These are phyloP conservation scores for Schwanniomyces pseudopolymorphus DNA, from an alignment of 805 yeast genomes.

Conservation along the genomic window DNA sequence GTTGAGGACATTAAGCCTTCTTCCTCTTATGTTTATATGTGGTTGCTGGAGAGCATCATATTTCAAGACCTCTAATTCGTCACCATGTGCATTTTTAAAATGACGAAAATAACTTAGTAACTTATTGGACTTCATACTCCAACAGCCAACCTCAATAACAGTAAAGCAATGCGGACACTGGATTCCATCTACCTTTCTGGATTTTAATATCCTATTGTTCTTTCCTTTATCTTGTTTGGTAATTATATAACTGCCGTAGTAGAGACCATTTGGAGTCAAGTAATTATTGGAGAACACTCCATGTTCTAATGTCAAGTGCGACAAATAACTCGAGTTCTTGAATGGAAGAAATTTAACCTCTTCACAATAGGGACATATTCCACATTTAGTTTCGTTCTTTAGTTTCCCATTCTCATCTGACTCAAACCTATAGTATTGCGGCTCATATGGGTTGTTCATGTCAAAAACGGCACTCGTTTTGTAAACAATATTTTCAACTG, in stretches of 20 bases:
- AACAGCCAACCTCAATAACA: slow-evolving; percentile 26
- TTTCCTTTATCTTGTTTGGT: slow-evolving; percentile 16
- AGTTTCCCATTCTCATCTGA: slow-evolving; percentile 17
- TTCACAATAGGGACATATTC: slow-evolving; percentile 33
- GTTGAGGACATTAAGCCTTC: slow-evolving; percentile 10
- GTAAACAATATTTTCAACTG: slow-evolving; percentile 23
- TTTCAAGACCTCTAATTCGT: neutral
- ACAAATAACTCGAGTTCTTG: slow-evolving; percentile 32
- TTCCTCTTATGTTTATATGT: slow-evolving; percentile 6
- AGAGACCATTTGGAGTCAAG: slow-evolving; percentile 30
- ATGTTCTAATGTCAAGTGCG: slow-evolving; percentile 34
- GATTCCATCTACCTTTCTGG: slow-evolving; percentile 22
- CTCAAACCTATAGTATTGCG: slow-evolving; percentile 30
- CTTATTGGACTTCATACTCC: slow-evolving; percentile 27
- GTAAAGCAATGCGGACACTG: slow-evolving; percentile 27
- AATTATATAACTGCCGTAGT: slow-evolving; percentile 25
- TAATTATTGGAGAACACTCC: slow-evolving; percentile 32
- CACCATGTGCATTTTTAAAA: slow-evolving; percentile 21
- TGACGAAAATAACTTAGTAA: slow-evolving; percentile 29
- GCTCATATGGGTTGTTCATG: slow-evolving; percentile 27
- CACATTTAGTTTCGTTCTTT: slow-evolving; percentile 27
- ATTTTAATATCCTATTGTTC: slow-evolving; percentile 6
- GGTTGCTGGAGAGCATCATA: slow-evolving; percentile 3
- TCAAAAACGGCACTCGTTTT: slow-evolving; percentile 18
- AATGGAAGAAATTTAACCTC: slow-evolving; percentile 27